phyloP scores from a whole-genome alignment of 2,329 filamentous ascomycete species.

The Microcyclospora tardicrescens region DNA sequence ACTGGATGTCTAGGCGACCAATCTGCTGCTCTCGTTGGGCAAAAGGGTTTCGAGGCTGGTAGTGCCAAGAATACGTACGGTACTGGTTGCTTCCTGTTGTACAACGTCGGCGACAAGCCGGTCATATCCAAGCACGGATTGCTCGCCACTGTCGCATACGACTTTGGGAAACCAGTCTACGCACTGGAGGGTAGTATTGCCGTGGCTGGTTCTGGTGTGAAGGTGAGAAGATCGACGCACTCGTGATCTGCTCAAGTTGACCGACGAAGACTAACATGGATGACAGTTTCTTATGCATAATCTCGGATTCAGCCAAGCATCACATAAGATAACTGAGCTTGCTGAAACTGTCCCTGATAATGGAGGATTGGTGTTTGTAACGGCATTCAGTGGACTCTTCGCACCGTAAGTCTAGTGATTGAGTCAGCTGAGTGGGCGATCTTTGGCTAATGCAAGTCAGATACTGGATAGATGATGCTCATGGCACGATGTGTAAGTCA shows the following conservation, averaged over 20 bases:
- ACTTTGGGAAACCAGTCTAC: constrained; percentile 62
- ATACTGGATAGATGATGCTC: constrained; percentile 89
- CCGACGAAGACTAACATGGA: constrained; percentile 46
- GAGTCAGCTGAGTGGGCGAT: no score
- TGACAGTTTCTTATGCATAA: constrained; percentile 49
- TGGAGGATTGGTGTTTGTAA: constrained; percentile 74
- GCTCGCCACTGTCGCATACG: constrained; percentile 75
- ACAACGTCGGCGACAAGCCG: constrained; percentile 74
- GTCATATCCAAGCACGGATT: constrained; percentile 75
- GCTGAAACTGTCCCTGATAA: constrained; percentile 57
- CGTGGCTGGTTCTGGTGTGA: constrained; percentile 64
- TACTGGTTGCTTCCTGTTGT: constrained; percentile 78
- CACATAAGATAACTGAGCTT: constrained; percentile 50
- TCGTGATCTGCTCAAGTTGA: background rate
- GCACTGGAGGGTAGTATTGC: constrained; percentile 71
- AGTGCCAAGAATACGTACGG: constrained; percentile 86
- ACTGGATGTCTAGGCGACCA: constrained; percentile 81
- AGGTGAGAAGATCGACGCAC: constrained; percentile 12
- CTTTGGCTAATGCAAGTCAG: no score
- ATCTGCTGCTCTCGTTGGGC: constrained; percentile 68
- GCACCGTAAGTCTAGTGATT: constrained; percentile 40
- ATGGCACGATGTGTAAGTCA: constrained; percentile 64
- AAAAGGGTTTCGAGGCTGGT: constrained; percentile 59
- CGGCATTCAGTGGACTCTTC: constrained; percentile 81
- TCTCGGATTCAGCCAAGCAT: constrained; percentile 50